Conservation (phyloP, 257 asterid species). For the Rubia yunnanensis region DNA sequence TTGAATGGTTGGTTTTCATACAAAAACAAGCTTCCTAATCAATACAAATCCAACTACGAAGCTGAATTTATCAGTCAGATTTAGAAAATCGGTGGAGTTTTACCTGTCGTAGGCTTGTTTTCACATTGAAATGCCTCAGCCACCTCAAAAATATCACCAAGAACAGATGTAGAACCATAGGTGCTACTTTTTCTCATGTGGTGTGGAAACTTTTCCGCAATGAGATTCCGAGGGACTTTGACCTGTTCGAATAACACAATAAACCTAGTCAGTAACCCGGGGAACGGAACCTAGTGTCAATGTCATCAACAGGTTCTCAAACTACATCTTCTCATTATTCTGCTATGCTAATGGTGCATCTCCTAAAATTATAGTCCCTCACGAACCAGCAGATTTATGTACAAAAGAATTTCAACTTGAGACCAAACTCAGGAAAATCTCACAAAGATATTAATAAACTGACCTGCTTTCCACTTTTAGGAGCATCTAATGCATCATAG, state of each 20-base stretch:
- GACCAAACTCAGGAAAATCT: not conserved
- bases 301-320: not conserved
- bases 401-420: not conserved
- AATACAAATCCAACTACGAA: not conserved
- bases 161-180: conserved; percentile 47
- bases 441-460: not conserved
- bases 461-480: conserved; percentile 81
- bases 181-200: conserved; percentile 38
- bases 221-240: conserved; percentile 30
- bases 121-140: conserved; percentile 25
- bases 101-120: conserved; percentile 23
- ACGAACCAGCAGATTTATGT: not conserved
- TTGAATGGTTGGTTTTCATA: no score
- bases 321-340: no score
- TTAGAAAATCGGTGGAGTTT: not conserved
- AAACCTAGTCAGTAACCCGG: not conserved
- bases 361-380: no score
- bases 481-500: conserved; percentile 83
- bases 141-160: conserved; percentile 55
- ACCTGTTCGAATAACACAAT: conserved; percentile 36
- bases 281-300: not conserved
- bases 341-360: no score
- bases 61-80: not conserved
- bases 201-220: conserved; percentile 48
- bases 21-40: not conserved